Evolutionary conservation across 805 yeast species (phyloP).

Genomic region (Naumovozyma dairenensis): DNA sequence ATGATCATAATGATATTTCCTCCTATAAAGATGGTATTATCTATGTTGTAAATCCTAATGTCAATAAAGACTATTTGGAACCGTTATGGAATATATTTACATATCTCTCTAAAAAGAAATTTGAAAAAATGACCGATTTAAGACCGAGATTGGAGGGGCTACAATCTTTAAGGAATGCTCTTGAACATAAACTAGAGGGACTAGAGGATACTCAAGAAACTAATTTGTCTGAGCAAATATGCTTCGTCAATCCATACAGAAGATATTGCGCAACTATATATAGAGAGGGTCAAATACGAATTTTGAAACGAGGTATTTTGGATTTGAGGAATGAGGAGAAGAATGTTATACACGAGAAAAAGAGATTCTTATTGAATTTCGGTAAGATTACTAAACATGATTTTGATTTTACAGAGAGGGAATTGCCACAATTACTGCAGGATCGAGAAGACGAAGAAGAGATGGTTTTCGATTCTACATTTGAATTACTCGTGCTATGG

Average conservation of each 20-base stretch:
- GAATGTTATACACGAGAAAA: conserved; percentile 34
- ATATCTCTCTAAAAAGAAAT: conserved; percentile 30
- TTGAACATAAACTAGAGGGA: conserved; percentile 36
- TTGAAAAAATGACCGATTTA: conserved; percentile 29
- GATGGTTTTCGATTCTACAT: conserved; percentile 35
- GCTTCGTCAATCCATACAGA: conserved; percentile 9
- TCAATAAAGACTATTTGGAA: conserved; percentile 7
- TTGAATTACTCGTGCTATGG: conserved; percentile 37
- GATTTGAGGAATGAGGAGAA: conserved; percentile 44
- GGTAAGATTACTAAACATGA: conserved; percentile 47
- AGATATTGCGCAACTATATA: conserved; percentile 34
- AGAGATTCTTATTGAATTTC: conserved; percentile 37
- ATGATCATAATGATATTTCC: conserved; percentile 1
- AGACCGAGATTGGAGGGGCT: conserved; percentile 52
- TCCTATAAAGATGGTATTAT: conserved; percentile 26
- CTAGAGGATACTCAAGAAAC: conserved; percentile 6
- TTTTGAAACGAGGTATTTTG: conserved; percentile 37
- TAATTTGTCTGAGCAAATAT: conserved; percentile 4
- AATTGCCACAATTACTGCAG: conserved; percentile 40
- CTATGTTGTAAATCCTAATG: conserved; percentile 25
- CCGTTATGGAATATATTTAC: conserved; percentile 27
- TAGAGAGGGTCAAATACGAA: conserved; percentile 38
- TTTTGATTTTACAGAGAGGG: conserved; percentile 35
- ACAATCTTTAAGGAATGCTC: conserved; percentile 43
- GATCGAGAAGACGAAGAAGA: conserved; percentile 25